A percentile compares a stretch with the other conserved stretches of the same genome.
Evolutionary conservation across 2,329 filamentous ascomycete species (phyloP).

Genomic region (Phyllosticta capitalensis): DNA sequence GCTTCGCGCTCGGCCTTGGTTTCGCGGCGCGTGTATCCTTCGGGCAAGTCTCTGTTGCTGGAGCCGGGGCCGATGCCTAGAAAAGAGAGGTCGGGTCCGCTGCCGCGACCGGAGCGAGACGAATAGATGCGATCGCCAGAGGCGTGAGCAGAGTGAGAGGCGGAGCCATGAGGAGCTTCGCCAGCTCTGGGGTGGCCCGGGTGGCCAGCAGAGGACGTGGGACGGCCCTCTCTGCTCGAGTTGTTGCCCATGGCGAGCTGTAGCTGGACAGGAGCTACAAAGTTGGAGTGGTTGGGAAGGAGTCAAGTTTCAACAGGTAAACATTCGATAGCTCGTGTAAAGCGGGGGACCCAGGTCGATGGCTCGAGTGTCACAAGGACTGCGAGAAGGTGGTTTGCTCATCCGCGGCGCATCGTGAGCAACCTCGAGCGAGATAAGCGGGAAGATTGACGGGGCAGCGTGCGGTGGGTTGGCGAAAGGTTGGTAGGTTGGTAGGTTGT

Average conservation of each 20-base stretch:
- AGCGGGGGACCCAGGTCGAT: background rate
- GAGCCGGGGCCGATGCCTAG: constrained; percentile 43
- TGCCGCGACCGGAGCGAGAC: constrained; percentile 41
- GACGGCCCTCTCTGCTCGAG: constrained; percentile 37
- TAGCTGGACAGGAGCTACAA: background rate
- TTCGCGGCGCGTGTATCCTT: constrained; percentile 59
- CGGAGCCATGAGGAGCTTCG: constrained; percentile 21
- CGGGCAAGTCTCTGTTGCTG: constrained; percentile 39
- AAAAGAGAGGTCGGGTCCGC: constrained; percentile 50
- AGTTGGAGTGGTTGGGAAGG: background rate
- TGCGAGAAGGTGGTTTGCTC: constrained; percentile 2
- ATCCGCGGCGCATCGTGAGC: constrained; percentile 8
- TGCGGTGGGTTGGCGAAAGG: background rate
- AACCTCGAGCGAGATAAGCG: background rate
- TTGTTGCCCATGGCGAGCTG: constrained; percentile 36
- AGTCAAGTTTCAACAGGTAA: background rate
- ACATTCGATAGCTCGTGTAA: constrained; percentile 1
- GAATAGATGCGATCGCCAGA: constrained; percentile 19
- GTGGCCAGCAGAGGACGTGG: constrained; percentile 23
- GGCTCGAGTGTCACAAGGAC: constrained; percentile 11
- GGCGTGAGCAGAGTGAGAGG: constrained; percentile 15
- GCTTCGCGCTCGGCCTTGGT: constrained; percentile 88
- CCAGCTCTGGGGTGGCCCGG: constrained; percentile 25
- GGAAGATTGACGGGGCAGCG: background rate
- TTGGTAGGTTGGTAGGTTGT: background rate